These are phyloP conservation scores for Chlamydomonas schloesseri DNA, from an alignment of 139 green algal genomes.

Conservation along the genomic window DNA sequence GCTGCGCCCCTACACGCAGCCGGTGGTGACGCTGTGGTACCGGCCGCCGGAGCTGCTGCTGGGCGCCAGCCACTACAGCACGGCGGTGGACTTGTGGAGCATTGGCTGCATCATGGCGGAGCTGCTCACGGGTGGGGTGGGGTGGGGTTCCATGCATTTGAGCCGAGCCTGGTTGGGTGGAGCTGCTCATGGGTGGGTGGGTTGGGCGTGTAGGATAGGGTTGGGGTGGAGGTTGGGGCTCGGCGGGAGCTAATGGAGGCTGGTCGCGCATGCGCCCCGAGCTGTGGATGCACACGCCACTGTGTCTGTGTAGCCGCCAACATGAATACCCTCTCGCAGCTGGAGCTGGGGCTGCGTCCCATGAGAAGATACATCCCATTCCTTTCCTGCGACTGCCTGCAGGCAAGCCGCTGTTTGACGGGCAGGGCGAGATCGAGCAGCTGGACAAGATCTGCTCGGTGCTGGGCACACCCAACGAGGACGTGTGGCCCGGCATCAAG, in stretches of 20 bases:
- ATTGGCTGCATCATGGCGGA: slow-evolving; percentile 95
- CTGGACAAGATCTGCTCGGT: slow-evolving; percentile 82
- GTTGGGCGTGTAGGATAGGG: too few species aligned
- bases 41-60: slow-evolving; percentile 89
- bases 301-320: too few species aligned
- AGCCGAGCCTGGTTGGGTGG: too few species aligned
- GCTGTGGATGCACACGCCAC: too few species aligned
- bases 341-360: too few species aligned
- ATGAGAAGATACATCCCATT: too few species aligned
- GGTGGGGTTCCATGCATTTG: too few species aligned
- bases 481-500: slow-evolving; percentile 82
- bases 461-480: slow-evolving; percentile 83
- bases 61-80: slow-evolving; percentile 84
- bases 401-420: slow-evolving; percentile 75
- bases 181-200: too few species aligned
- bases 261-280: too few species aligned
- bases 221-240: too few species aligned
- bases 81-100: slow-evolving; percentile 92
- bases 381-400: not conserved
- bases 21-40: slow-evolving; percentile 89
- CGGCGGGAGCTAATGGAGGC: too few species aligned
- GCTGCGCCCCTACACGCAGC: slow-evolving; percentile 76
- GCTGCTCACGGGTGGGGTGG: slow-evolving; percentile 72
- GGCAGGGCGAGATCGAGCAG: slow-evolving; percentile 84
- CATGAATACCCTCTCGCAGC: too few species aligned